phyloP scores from a whole-genome alignment of 2,329 filamentous ascomycete species.

The Fusarium sororula region DNA sequence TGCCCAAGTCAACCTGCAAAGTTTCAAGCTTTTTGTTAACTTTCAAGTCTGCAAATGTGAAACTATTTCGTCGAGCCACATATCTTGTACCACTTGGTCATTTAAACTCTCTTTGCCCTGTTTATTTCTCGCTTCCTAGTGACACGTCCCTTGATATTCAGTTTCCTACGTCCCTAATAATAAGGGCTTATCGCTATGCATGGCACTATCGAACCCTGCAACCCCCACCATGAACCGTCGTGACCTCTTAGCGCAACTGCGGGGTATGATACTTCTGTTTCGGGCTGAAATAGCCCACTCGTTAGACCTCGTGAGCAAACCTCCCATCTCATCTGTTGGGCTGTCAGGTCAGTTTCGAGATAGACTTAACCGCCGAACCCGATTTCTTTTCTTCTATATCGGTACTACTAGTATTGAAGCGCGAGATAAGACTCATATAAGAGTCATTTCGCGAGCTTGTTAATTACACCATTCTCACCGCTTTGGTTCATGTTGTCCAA shows the following conservation, averaged over 20 bases:
- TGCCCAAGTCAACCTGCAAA: not conserved
- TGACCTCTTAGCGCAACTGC: conserved; percentile 38
- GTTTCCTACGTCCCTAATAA: not conserved
- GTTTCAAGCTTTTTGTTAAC: not conserved
- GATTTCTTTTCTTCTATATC: not conserved
- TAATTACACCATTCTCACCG: conserved; percentile 13
- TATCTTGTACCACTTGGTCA: not conserved
- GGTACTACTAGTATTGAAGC: not conserved
- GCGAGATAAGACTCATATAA: not conserved
- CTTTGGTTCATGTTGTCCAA: not conserved
- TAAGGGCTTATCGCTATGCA: conserved; percentile 32
- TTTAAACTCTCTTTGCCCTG: not conserved
- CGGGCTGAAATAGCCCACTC: conserved; percentile 27
- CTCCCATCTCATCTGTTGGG: conserved; percentile 13
- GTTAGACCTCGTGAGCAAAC: conserved; percentile 35
- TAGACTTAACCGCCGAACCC: conserved; percentile 21
- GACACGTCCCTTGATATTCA: not conserved
- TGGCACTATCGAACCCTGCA: conserved; percentile 34
- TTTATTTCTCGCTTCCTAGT: not conserved
- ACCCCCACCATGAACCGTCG: conserved; percentile 34
- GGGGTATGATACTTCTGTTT: conserved; percentile 34
- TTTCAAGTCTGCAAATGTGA: not conserved
- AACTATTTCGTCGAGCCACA: not conserved
- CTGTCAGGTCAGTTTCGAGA: conserved; percentile 17
- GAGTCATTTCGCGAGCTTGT: not conserved